Percentiles rank a stretch among this genome's conserved stretches.
These are phyloP conservation scores for Marasmius fiardii DNA, from an alignment of 1,284 basidiomycete species.

Conservation along the genomic window DNA sequence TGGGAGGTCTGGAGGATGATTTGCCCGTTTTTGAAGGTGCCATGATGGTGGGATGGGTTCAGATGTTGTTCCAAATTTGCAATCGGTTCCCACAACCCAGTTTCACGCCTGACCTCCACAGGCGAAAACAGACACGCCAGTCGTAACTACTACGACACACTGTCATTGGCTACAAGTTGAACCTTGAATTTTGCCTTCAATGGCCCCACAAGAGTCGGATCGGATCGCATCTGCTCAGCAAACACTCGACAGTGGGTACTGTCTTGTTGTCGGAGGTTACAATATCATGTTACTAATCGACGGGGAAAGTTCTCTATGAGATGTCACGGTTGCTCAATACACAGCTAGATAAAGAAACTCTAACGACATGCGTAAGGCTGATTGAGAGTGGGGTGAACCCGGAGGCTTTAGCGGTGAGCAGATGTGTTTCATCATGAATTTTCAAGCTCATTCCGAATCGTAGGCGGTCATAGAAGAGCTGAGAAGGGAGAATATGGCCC, in stretches of 20 bases:
- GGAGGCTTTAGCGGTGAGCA: conserved; percentile 78
- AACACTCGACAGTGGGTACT: conserved; percentile 70
- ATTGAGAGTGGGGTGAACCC: conserved; percentile 85
- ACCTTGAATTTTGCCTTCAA: conserved; percentile 17
- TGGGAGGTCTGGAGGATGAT: conserved; percentile 30
- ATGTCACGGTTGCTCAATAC: conserved; percentile 84
- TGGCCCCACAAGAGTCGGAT: conserved; percentile 60
- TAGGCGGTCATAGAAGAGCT: conserved; percentile 78
- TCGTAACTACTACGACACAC: background rate
- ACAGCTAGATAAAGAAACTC: conserved; percentile 76
- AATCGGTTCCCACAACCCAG: background rate
- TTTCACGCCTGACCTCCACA: no score
- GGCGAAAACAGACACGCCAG: no score
- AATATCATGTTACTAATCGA: background rate
- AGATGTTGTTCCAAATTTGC: background rate
- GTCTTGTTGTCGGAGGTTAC: no score
- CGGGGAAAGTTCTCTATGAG: conserved; percentile 63
- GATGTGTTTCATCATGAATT: background rate
- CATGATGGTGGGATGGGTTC: conserved; percentile 23
- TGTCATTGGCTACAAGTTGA: background rate
- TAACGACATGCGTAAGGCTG: conserved; percentile 79
- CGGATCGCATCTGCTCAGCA: conserved; percentile 72
- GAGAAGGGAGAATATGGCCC: conserved; percentile 53
- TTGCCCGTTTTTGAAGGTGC: conserved; percentile 35
- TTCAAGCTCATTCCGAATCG: conserved; percentile 3